Conservation (phyloP, 345 rosid genomes). For the Pistacia atlantica region DNA sequence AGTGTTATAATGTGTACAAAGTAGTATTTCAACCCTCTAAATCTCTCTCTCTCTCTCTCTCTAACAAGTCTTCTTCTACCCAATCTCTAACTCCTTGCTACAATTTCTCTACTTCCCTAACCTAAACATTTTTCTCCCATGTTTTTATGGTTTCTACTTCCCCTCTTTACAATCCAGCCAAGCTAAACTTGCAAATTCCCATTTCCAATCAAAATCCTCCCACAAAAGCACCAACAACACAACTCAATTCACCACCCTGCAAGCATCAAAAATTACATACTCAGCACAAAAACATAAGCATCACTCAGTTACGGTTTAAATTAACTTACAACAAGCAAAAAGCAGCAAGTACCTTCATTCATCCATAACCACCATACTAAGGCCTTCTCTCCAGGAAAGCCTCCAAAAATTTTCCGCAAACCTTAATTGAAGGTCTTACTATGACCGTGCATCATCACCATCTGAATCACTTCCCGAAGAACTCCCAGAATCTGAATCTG, state of each 20-base stretch:
- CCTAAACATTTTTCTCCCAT: slow-evolving; percentile 19
- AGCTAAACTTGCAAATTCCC: not conserved
- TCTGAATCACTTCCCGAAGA: slow-evolving; percentile 46
- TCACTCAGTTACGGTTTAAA: not conserved
- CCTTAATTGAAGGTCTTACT: not conserved
- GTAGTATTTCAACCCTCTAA: slow-evolving; percentile 42
- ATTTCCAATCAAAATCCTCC: not conserved
- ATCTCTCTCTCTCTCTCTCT: slow-evolving; percentile 5
- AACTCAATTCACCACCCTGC: slow-evolving; percentile 6
- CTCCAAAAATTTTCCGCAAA: not conserved
- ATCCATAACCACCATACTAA: not conserved
- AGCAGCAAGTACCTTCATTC: slow-evolving; percentile 14
- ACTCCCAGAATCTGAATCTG: slow-evolving; percentile 45
- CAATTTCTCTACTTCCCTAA: slow-evolving; percentile 20
- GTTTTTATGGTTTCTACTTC: not conserved
- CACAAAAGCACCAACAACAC: slow-evolving; percentile 21
- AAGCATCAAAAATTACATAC: not conserved
- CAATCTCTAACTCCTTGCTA: slow-evolving; percentile 15
- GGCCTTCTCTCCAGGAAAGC: slow-evolving; percentile 7
- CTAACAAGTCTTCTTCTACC: slow-evolving; percentile 15
- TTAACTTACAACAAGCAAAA: not conserved
- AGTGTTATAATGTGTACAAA: slow-evolving; percentile 43
- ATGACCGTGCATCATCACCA: slow-evolving; percentile 36
- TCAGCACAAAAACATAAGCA: slow-evolving; percentile 12
- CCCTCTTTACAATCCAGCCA: slow-evolving; percentile 19